A percentile compares a stretch with the other conserved stretches of the same genome.
These are phyloP conservation scores for Penicillium diatomitis DNA, from an alignment of 495 filamentous ascomycete species.

Conservation along the genomic window DNA sequence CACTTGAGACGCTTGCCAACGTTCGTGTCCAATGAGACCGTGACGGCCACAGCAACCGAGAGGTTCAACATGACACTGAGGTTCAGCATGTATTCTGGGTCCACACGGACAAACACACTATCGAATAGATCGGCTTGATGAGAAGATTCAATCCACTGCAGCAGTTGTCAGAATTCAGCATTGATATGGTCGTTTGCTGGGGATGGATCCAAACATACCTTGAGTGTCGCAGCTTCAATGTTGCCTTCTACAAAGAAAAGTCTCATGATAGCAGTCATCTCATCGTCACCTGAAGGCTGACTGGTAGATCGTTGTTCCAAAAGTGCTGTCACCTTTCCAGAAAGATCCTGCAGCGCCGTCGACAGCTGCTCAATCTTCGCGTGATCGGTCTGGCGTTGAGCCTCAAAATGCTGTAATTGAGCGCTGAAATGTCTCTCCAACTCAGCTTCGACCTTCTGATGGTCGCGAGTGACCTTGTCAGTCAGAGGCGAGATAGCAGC, in stretches of 20 bases:
- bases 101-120: slow-evolving; percentile 63
- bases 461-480: slow-evolving; percentile 48
- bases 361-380: slow-evolving; percentile 80
- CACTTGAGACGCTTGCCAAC: slow-evolving; percentile 61
- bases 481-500: slow-evolving; percentile 56
- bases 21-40: slow-evolving; percentile 56
- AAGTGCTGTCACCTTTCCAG: slow-evolving; percentile 64
- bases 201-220: slow-evolving; percentile 32
- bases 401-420: slow-evolving; percentile 56
- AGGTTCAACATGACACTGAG: slow-evolving; percentile 71
- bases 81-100: slow-evolving; percentile 55
- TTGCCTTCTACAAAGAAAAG: slow-evolving; percentile 51
- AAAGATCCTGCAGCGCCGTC: slow-evolving; percentile 57
- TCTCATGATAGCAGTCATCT: slow-evolving; percentile 16
- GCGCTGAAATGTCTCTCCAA: slow-evolving; percentile 57
- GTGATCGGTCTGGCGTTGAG: slow-evolving; percentile 59
- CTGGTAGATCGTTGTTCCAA: slow-evolving; percentile 49
- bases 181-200: not conserved
- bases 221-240: slow-evolving; percentile 62
- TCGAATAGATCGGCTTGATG: slow-evolving; percentile 72
- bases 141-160: slow-evolving; percentile 75
- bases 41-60: slow-evolving; percentile 75
- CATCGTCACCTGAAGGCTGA: slow-evolving; percentile 31
- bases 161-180: no score
- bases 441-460: slow-evolving; percentile 51